These are phyloP conservation scores for Globisporangium canariense DNA, from an alignment of 352 stramenopile species.

Conservation along the genomic window DNA sequence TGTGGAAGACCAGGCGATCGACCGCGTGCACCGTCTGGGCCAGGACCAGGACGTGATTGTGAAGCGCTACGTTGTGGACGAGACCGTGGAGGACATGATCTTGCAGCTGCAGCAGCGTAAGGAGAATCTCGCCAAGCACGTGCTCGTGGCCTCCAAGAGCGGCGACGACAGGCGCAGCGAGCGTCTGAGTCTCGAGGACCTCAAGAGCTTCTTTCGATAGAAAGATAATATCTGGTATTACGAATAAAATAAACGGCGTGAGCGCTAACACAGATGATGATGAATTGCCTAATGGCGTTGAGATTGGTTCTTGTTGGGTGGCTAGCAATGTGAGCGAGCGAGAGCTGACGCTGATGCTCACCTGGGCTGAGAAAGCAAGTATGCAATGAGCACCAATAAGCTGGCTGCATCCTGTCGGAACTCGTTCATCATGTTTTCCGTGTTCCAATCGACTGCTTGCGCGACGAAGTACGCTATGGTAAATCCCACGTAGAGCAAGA, in stretches of 20 bases:
- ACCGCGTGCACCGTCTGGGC: slow-evolving; percentile 89
- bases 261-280: background rate
- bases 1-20: slow-evolving; percentile 93
- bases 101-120: slow-evolving; percentile 89
- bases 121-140: slow-evolving; percentile 77
- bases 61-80: slow-evolving; percentile 85
- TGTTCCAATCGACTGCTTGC: background rate
- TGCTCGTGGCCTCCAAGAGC: slow-evolving; percentile 59
- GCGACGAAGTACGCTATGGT: background rate
- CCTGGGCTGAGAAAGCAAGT: background rate
- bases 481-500: background rate
- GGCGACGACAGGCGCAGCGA: slow-evolving; percentile 38
- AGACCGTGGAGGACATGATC: slow-evolving; percentile 92
- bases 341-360: background rate
- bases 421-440: background rate
- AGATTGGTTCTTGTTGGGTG: background rate
- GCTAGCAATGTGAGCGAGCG: background rate
- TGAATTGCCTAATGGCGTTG: background rate
- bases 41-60: slow-evolving; percentile 84
- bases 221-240: background rate
- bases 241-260: background rate
- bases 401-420: background rate
- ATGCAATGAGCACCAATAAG: background rate
- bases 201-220: slow-evolving; percentile 68
- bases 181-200: slow-evolving; percentile 61